Evolutionary conservation across 352 stramenopile genomes (phyloP), one percentile per base, ranked within the genome.

Genomic region (Pilasporangium apinafurcum): DNA sequence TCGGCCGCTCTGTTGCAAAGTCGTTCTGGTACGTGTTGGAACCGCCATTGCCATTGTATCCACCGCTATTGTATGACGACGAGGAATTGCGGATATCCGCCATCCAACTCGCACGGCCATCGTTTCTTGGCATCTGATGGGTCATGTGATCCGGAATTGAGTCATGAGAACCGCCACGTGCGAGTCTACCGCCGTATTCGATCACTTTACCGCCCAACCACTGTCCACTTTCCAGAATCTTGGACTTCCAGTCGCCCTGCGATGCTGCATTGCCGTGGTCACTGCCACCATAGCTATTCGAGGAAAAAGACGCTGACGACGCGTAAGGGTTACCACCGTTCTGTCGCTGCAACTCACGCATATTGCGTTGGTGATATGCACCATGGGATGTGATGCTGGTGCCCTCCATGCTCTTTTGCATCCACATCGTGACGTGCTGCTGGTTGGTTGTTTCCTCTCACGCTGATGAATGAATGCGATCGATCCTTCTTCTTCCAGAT

Each of bases 81-180:
- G 57, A 60, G 22, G 59, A 65, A 43, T 56, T 77, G 17, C 74
- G 70, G 43, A 86, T 86, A 45, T 86, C 71, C 0, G 71, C 74
- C 74, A 86, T 86, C 74, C 74, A 86, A 55, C 77, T 84, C 21
- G 74, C 74, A 32, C 74, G 74, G 51, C 74, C 74, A 51, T 86
- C 74, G 52, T 86, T 86, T 29, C 66, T 48, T 27, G 74, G 66
- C 56, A 69, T 61, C 18, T 83, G 56, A 36, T 55, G 45, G 21
- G 41, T 49, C 14, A 55, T 56, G 17, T 80, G 62, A 44, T 83
- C 62, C 13, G 66, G 53, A 38, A 83, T 75, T 17, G 65, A 48
- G 47, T 81, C 57, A 36, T 71, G 46, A 25, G 49, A 67, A 12
- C 49, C 56, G 24, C 53, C 53, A 24, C 70, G 67, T 17, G 68